Conservation (phyloP, 257 asterid species). For the Fraxinus excelsior region DNA sequence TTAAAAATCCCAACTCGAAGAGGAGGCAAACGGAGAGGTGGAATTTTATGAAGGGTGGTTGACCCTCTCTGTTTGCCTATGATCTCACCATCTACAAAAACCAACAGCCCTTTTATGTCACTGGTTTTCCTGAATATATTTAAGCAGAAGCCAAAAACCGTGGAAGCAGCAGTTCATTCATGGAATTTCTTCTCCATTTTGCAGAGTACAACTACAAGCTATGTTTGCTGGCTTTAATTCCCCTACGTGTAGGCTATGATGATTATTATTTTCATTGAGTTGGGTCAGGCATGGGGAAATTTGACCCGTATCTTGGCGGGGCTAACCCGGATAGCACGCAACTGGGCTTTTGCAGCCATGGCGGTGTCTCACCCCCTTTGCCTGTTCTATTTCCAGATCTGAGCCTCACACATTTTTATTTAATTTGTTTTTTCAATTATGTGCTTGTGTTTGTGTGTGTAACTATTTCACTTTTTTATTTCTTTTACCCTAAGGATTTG, state of each 20-base stretch:
- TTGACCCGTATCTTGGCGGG: conserved; percentile 53
- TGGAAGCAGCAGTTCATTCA: no score
- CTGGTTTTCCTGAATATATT: no score
- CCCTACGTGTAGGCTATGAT: conserved; percentile 29
- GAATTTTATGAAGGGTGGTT: conserved; percentile 30
- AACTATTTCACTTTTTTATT: no score
- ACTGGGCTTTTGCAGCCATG: conserved; percentile 23
- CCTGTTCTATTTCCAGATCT: conserved; percentile 1
- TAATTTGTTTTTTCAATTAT: no score
- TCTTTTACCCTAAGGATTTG: no score
- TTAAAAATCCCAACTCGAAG: conserved; percentile 36
- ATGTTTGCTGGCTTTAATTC: no score
- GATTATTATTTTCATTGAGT: conserved; percentile 22
- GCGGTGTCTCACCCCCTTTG: conserved; percentile 4
- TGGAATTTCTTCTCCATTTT: no score
- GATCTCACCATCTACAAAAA: conserved; percentile 4
- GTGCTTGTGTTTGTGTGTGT: no score
- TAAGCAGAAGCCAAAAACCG: no score
- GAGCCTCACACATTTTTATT: neutral
- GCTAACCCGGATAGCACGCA: conserved; percentile 31
- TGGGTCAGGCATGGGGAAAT: conserved; percentile 34
- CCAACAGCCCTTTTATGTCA: conserved; percentile 27
- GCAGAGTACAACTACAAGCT: no score
- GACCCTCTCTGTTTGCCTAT: conserved; percentile 28
- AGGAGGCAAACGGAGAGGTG: conserved; percentile 32